Percentiles rank a stretch among this genome's conserved stretches.
These are phyloP conservation scores for Calvatia gigantea DNA, from an alignment of 768 basidiomycete species.

Conservation along the genomic window DNA sequence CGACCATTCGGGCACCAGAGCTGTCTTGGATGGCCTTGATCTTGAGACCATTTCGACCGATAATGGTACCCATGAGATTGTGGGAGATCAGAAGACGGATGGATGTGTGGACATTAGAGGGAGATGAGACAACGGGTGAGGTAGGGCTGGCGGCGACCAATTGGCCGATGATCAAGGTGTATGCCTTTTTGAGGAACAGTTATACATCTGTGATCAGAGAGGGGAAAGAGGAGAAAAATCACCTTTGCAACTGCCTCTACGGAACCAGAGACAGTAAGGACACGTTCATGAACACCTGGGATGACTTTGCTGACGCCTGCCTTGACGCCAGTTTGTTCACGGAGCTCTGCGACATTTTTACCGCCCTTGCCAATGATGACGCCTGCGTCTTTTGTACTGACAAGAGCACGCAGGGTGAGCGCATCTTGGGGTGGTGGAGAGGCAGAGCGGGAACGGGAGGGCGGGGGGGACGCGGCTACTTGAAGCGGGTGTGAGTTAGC, in stretches of 20 bases:
- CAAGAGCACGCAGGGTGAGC: constrained; percentile 90
- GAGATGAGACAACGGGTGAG: constrained; percentile 64
- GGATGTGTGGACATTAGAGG: constrained; percentile 77
- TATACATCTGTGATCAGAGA: constrained; percentile 12
- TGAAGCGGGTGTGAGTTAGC: constrained; percentile 1
- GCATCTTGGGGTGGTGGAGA: constrained; percentile 70
- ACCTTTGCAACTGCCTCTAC: constrained; percentile 94
- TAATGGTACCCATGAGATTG: constrained; percentile 99
- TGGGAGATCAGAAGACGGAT: constrained; percentile 98
- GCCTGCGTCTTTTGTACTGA: constrained; percentile 95
- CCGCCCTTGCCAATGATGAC: constrained; percentile 97
- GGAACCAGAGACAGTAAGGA: constrained; percentile 89
- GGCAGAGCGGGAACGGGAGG: constrained; percentile 74
- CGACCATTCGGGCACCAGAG: constrained; percentile 97
- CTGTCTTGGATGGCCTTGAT: constrained; percentile 98
- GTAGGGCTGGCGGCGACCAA: constrained; percentile 81
- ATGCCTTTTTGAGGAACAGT: constrained; percentile 64
- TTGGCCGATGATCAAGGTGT: constrained; percentile 90
- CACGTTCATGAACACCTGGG: constrained; percentile 95
- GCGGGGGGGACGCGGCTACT: constrained; percentile 42
- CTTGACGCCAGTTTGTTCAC: constrained; percentile 94
- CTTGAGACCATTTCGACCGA: constrained; percentile 93
- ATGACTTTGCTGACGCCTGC: constrained; percentile 99
- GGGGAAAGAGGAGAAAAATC: constrained; percentile 17
- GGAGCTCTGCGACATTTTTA: constrained; percentile 95